These are phyloP conservation scores for Vaccinium macrocarpon DNA, from an alignment of 148 eudicot genomes.

Conservation along the genomic window DNA sequence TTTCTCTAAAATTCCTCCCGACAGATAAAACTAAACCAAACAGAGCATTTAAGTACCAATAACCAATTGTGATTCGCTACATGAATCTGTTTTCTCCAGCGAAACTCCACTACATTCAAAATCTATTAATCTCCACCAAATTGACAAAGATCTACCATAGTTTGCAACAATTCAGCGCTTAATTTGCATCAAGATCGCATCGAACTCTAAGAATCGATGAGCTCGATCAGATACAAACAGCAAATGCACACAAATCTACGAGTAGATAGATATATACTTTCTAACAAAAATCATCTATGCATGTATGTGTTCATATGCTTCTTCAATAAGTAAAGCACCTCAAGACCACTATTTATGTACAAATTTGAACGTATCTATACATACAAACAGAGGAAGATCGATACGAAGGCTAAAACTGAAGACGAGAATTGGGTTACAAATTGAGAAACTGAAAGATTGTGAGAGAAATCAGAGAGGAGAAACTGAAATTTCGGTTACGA, in stretches of 20 bases:
- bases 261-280: background rate
- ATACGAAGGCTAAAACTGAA: background rate
- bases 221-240: background rate
- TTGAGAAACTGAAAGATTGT: background rate
- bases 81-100: background rate
- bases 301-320: background rate
- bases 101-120: conserved; percentile 6
- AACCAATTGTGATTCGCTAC: background rate
- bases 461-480: background rate
- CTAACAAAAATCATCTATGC: background rate
- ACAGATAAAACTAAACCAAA: background rate
- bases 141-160: background rate
- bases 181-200: background rate
- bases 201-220: background rate
- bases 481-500: background rate
- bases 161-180: background rate
- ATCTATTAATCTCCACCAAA: background rate
- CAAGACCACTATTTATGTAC: no score
- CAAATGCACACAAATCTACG: background rate
- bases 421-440: background rate
- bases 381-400: background rate
- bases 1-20: background rate
- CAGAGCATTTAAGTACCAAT: background rate
- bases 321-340: no score
- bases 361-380: background rate